phyloP scores from a whole-genome alignment of 73 alveolate species.

The Paramecium pentaurelia region DNA sequence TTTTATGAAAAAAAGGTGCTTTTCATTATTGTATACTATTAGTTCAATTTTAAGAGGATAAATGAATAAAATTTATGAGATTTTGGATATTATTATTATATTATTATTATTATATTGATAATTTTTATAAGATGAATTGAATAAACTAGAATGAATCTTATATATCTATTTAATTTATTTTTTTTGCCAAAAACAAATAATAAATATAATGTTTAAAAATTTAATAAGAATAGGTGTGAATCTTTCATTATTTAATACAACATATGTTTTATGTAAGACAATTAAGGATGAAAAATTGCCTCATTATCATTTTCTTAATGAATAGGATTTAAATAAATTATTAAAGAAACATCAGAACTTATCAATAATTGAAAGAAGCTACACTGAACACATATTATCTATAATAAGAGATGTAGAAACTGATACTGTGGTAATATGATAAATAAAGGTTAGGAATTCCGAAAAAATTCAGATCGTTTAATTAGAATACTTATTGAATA shows the following conservation, averaged over 20 bases:
- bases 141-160: neutral
- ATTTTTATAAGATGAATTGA: conserved; percentile 19
- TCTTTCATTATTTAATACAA: neutral
- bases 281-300: neutral
- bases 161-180: neutral
- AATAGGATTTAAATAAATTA: neutral
- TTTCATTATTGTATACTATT: no score
- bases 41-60: no score
- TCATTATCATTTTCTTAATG: neutral
- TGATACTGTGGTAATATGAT: neutral
- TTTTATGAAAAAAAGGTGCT: no score
- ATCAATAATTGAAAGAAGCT: neutral
- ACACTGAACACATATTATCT: neutral
- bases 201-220: neutral
- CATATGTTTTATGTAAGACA: neutral
- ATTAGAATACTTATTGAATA: conserved; percentile 73
- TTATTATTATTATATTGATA: no score
- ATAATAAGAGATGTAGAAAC: neutral
- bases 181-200: neutral
- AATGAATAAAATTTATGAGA: no score
- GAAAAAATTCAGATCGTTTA: conserved; percentile 72
- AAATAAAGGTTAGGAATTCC: conserved; percentile 54
- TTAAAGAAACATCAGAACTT: neutral
- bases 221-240: neutral
- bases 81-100: no score